These are phyloP conservation scores for Aspergillus sclerotialis DNA, from an alignment of 2,329 filamentous ascomycete species.

Conservation along the genomic window DNA sequence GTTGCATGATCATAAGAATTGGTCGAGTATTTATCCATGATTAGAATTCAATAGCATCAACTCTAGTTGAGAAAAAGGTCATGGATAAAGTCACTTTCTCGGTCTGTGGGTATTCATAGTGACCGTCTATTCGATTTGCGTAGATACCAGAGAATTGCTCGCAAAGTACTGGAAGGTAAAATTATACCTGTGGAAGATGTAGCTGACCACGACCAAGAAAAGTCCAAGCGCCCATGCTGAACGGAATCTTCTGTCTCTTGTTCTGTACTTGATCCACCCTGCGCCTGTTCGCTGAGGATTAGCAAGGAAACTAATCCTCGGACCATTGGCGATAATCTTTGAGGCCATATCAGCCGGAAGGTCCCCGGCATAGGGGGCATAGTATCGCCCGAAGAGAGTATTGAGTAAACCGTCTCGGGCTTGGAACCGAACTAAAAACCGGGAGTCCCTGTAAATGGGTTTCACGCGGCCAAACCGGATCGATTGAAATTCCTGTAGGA, in stretches of 20 bases:
- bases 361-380: constrained; percentile 9
- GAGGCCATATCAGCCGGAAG: constrained; percentile 12
- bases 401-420: constrained; percentile 13
- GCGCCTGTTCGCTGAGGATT: no score
- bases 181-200: no score
- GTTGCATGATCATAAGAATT: neutral
- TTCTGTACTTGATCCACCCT: no score
- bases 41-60: neutral
- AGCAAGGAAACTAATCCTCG: constrained; percentile 9
- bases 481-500: constrained; percentile 7
- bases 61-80: no score
- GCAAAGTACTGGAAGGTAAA: no score
- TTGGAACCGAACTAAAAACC: constrained; percentile 11
- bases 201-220: no score
- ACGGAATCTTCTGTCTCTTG: no score
- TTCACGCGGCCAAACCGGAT: constrained; percentile 9
- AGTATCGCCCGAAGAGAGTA: constrained; percentile 11
- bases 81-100: no score
- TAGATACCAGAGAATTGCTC: no score
- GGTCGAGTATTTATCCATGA: neutral
- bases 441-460: constrained; percentile 9
- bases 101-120: no score
- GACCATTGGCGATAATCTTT: constrained; percentile 10
- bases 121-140: no score
- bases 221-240: no score